These are phyloP conservation scores for Chlorokybus atmophyticus DNA, from an alignment of 139 green algal species.

Conservation along the genomic window DNA sequence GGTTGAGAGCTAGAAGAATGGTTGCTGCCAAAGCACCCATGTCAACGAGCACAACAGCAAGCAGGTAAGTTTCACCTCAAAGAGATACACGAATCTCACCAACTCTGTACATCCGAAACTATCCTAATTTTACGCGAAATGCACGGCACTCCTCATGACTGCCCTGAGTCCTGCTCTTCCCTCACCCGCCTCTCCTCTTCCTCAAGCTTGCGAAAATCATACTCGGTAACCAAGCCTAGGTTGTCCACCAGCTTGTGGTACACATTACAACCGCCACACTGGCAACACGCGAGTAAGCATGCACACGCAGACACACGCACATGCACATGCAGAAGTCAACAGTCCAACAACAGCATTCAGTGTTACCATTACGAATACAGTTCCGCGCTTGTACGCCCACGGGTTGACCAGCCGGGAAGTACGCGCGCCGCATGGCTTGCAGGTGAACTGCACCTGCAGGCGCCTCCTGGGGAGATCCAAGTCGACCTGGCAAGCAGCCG, in stretches of 20 bases:
- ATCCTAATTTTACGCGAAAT: too few relatives aligned
- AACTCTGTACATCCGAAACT: too few relatives aligned
- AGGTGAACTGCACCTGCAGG: constrained; percentile 23
- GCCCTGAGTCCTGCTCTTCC: too few relatives aligned
- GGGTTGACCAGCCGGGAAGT: constrained; percentile 27
- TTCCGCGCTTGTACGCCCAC: constrained; percentile 16
- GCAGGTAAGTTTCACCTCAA: too few relatives aligned
- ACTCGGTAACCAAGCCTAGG: constrained; percentile 6
- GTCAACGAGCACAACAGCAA: too few relatives aligned
- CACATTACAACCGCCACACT: constrained; percentile 5
- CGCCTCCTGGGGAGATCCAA: constrained; percentile 9
- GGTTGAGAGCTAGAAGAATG: too few relatives aligned
- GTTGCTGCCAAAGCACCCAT: too few relatives aligned
- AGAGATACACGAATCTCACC: too few relatives aligned
- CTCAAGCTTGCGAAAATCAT: constrained; percentile 9
- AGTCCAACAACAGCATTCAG: neutral
- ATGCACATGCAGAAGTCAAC: constrained; percentile 1
- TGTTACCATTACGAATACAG: constrained; percentile 21
- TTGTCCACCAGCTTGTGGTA: constrained; percentile 15
- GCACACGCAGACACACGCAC: neutral
- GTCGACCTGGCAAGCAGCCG: too few relatives aligned
- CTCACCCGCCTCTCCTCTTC: too few relatives aligned
- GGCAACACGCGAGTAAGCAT: neutral
- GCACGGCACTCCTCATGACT: too few relatives aligned
- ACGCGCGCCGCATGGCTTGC: constrained; percentile 23